Base-by-base conservation (phyloP, 2,329 filamentous ascomycete species). In the Trichoderma atroviride region DNA sequence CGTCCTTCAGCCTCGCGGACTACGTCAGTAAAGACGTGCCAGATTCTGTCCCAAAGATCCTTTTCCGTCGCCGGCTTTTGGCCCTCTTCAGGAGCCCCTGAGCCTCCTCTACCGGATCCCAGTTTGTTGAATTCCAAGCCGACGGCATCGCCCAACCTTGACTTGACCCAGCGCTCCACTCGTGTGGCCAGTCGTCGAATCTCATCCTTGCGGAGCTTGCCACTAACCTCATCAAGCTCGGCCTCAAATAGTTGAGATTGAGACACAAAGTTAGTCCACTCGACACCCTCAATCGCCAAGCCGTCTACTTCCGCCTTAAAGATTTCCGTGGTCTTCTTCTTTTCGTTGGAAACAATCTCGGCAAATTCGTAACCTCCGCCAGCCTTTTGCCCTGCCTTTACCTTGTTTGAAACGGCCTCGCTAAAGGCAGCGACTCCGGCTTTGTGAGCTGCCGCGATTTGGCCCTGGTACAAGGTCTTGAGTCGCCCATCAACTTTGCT, bases 61-160 rank as follows among this genome's bases (percentile, higher is more conserved):
- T 92, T 94, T 79, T 98, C 95, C 0, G 87, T 83, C 0, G 84
- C 76, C 1, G 91, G 89, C 79, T 91, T 93, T 69, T 93, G 91
- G 2, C 91, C 92, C 5, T 86, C 84, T 75, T 94, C 93, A 0
- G 94, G 92, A 0, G 93, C 93, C 65, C 92, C 93, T 62, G 89
- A 88, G 9, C 94, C 94, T 66, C 89, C 93, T 75, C 94, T 89
- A 16, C 94, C 94, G 43, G 93, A 96, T 4, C 95, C 95, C 60
- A 98, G 88, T 78, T 94, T 96, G 83, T 97, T 98, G 86, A 99
- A 98, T 77, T 98, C 94, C 22, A 98, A 83, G 16, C 95, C 94
- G 55, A 98, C 86, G 19, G 92, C 92, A 78, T 99, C 96, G 40
- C 90, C 90, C 40, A 99, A 86, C 58, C 94, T 90, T 69, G 93